A percentile compares a stretch with the other conserved stretches of the same genome.
These are phyloP conservation scores for Metrosideros polymorpha DNA, from an alignment of 441 rosid species.

Conservation along the genomic window DNA sequence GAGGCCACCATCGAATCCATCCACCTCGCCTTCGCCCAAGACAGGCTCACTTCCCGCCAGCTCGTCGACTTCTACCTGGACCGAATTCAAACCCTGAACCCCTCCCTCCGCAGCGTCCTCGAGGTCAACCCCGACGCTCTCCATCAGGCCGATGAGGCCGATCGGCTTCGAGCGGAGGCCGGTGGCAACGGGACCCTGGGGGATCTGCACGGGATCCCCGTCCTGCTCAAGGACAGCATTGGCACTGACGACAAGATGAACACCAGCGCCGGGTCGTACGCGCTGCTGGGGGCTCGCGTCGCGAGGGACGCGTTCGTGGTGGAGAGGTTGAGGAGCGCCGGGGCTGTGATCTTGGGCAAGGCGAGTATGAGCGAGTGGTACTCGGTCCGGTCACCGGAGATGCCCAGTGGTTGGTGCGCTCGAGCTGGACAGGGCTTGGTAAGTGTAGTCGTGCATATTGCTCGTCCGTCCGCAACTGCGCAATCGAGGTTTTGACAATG, in stretches of 20 bases:
- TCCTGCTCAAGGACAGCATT: slow-evolving; percentile 15
- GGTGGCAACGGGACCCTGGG: not conserved
- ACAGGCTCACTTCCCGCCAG: slow-evolving; percentile 7
- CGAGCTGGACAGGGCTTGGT: slow-evolving; percentile 9
- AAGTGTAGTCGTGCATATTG: not conserved
- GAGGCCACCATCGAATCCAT: slow-evolving; percentile 1
- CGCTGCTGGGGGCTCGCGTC: slow-evolving; percentile 5
- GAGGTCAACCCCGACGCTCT: slow-evolving; percentile 27
- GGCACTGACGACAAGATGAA: slow-evolving; percentile 6
- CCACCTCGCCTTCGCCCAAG: slow-evolving; percentile 2
- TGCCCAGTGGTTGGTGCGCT: slow-evolving; percentile 10
- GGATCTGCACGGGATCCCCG: slow-evolving; percentile 1
- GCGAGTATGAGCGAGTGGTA: slow-evolving; percentile 13
- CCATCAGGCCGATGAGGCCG: slow-evolving; percentile 22
- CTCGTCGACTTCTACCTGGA: slow-evolving; percentile 20
- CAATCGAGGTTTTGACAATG: not conserved
- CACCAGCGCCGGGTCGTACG: slow-evolving; percentile 9
- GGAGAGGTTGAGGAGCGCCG: slow-evolving; percentile 11
- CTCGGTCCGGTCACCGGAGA: slow-evolving; percentile 2
- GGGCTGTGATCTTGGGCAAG: slow-evolving; percentile 12
- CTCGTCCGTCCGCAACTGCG: not conserved
- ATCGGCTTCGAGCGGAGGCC: not conserved
- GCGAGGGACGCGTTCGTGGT: slow-evolving; percentile 8
- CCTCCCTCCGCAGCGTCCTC: slow-evolving; percentile 18
- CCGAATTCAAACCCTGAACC: slow-evolving; percentile 17